Conservation (phyloP, 2,329 filamentous ascomycete genomes). For the Fusarium clavum region DNA sequence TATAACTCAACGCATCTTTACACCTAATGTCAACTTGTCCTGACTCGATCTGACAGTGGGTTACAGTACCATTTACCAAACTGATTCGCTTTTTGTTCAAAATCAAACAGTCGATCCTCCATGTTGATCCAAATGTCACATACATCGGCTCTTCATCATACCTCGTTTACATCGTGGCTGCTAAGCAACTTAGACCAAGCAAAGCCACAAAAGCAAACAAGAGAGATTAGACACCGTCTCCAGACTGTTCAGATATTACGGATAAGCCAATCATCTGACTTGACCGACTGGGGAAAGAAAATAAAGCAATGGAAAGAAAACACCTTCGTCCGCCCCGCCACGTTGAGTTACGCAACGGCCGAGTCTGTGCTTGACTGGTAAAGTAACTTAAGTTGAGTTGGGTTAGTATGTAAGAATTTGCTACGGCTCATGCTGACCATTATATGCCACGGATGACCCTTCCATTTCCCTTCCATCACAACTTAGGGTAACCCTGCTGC, state of each 20-base stretch:
- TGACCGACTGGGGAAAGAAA: neutral
- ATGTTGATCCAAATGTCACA: conserved; percentile 31
- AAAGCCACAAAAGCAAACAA: conserved; percentile 4
- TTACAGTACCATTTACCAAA: neutral
- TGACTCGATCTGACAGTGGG: neutral
- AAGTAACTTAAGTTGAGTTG: neutral
- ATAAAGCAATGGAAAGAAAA: neutral
- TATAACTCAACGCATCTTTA: neutral
- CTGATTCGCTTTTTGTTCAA: neutral
- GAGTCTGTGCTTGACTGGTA: conserved; percentile 21
- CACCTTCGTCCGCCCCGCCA: conserved; percentile 22
- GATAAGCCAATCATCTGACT: conserved; percentile 14
- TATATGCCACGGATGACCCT: neutral
- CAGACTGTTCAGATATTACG: conserved; percentile 9
- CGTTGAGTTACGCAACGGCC: conserved; percentile 21
- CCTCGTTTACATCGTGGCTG: conserved; percentile 17
- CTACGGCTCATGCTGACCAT: neutral
- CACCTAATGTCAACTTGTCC: neutral
- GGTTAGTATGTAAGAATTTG: conserved; percentile 2
- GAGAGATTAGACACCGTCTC: conserved; percentile 7
- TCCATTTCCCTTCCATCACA: neutral
- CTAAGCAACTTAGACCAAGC: conserved; percentile 14
- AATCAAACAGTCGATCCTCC: conserved; percentile 5
- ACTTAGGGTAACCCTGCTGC: neutral
- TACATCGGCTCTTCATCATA: neutral